phyloP scores from a whole-genome alignment of 441 rosid species.

The Lepidium campestre region DNA sequence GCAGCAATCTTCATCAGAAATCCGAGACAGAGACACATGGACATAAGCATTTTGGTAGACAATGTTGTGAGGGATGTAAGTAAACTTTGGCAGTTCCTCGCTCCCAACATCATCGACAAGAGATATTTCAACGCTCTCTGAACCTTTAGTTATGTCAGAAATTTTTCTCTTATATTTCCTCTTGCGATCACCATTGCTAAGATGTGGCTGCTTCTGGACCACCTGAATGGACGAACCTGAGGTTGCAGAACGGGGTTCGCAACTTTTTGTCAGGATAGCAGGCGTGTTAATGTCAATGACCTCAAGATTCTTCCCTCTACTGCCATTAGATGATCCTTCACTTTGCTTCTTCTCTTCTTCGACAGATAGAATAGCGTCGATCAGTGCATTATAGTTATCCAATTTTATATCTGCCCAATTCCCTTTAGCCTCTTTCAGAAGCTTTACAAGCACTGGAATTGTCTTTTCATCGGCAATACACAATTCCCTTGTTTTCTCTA shows the following conservation, averaged over 20 bases:
- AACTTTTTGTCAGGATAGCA: background rate
- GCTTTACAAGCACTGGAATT: slow-evolving; percentile 39
- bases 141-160: slow-evolving; percentile 55
- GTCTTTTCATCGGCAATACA: slow-evolving; percentile 43
- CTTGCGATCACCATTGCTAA: slow-evolving; percentile 20
- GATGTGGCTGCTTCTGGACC: slow-evolving; percentile 8
- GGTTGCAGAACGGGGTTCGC: slow-evolving; percentile 18
- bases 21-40: slow-evolving; percentile 65
- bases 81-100: slow-evolving; percentile 50
- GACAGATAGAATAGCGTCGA: slow-evolving; percentile 48
- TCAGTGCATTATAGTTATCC: slow-evolving; percentile 48
- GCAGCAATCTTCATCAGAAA: slow-evolving; percentile 75
- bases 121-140: slow-evolving; percentile 58
- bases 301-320: slow-evolving; percentile 11
- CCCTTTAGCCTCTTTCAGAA: slow-evolving; percentile 30
- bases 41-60: slow-evolving; percentile 60
- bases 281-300: slow-evolving; percentile 7
- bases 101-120: slow-evolving; percentile 48
- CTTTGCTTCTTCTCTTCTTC: slow-evolving; percentile 29
- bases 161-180: slow-evolving; percentile 5
- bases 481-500: slow-evolving; percentile 35
- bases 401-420: slow-evolving; percentile 60
- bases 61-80: slow-evolving; percentile 57
- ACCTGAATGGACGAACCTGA: slow-evolving; percentile 15
- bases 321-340: slow-evolving; percentile 8